A percentile compares a stretch with the other conserved stretches of the same genome.
Conservation (phyloP, 208 protist genomes). For the Leishmania major region DNA sequence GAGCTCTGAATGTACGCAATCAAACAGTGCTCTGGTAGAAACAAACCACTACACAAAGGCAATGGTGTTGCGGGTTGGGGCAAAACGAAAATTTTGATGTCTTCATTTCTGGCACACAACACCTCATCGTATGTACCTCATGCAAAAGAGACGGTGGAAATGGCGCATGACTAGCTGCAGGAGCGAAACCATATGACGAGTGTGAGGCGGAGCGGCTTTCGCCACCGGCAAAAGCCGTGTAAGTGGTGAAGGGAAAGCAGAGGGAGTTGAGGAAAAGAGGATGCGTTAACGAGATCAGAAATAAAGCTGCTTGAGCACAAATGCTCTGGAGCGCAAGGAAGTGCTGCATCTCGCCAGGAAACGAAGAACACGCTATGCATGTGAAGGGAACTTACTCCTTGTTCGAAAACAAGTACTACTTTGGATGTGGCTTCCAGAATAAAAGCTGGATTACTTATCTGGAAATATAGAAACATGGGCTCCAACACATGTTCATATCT, state of each 20-base stretch:
- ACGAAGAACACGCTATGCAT: not conserved
- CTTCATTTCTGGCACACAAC: not conserved
- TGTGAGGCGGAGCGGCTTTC: not conserved
- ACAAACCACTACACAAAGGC: not conserved
- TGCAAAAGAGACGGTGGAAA: not conserved
- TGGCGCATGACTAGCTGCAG: not conserved
- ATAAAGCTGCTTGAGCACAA: not conserved
- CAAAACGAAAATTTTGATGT: not conserved
- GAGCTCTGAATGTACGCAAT: not conserved
- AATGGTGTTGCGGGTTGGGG: no score
- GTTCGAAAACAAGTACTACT: not conserved
- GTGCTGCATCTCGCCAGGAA: not conserved
- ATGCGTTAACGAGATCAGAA: no score
- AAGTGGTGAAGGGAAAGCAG: not conserved
- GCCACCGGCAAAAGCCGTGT: not conserved
- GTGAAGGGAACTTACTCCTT: not conserved
- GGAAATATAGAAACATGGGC: not conserved
- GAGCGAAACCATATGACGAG: not conserved
- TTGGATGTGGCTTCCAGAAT: not conserved
- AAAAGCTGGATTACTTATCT: not conserved
- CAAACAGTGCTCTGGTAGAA: not conserved
- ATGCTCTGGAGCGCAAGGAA: not conserved
- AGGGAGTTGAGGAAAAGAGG: not conserved
- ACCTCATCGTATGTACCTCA: not conserved
- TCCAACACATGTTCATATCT: not conserved